Evolutionary conservation across 163 green algal genomes (phyloP).

Genomic region (Volvox carteri): DNA sequence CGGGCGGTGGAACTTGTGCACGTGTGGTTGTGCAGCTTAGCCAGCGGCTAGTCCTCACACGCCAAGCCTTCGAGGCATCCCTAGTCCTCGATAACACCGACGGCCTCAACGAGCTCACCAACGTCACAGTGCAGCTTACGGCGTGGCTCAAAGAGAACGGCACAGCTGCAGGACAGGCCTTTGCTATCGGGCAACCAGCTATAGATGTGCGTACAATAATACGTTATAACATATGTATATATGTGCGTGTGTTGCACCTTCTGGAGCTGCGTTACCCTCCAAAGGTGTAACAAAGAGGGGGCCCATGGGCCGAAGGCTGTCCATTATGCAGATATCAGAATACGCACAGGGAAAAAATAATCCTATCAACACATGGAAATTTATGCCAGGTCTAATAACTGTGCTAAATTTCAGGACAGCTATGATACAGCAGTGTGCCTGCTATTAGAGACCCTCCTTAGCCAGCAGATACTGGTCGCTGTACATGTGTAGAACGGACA

Average conservation of each 20-base stretch:
- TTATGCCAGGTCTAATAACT: too few relatives aligned
- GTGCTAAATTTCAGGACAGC: too few relatives aligned
- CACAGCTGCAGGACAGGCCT: not conserved
- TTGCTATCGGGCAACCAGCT: constrained; percentile 17
- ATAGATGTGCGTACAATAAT: not conserved
- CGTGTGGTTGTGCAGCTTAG: constrained; percentile 34
- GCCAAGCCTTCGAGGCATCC: constrained; percentile 41
- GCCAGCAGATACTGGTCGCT: too few relatives aligned
- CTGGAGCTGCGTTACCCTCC: too few relatives aligned
- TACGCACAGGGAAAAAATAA: too few relatives aligned
- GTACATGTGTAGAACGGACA: too few relatives aligned
- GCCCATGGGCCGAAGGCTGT: too few relatives aligned
- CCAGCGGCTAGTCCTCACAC: constrained; percentile 23
- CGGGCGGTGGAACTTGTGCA: constrained; percentile 25
- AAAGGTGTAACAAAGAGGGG: too few relatives aligned
- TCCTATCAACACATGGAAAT: too few relatives aligned
- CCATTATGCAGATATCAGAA: too few relatives aligned
- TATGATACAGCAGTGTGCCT: too few relatives aligned
- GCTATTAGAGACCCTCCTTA: too few relatives aligned
- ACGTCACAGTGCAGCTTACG: not conserved
- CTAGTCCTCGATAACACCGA: constrained; percentile 37
- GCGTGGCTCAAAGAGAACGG: constrained; percentile 21
- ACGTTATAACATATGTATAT: constrained; percentile 13
- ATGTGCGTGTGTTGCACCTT: not conserved
- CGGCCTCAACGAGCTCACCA: not conserved